Percentiles rank a stretch among this genome's conserved stretches.
phyloP scores from a whole-genome alignment of 176 grass and related monocot genomes.

The Hordeum marinum region DNA sequence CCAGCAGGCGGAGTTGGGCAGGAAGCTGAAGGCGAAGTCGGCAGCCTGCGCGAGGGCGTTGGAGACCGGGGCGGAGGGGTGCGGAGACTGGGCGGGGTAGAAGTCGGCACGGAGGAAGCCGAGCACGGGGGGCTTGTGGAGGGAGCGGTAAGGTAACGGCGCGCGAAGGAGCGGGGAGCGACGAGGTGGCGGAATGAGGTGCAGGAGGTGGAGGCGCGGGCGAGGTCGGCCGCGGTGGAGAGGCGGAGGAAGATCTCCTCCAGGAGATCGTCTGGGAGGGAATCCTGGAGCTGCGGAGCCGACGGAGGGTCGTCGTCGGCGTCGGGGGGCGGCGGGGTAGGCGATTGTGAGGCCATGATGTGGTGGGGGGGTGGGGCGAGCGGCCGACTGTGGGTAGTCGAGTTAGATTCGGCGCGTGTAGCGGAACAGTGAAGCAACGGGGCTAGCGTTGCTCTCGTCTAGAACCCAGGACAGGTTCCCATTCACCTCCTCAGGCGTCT shows the following conservation, averaged over 20 bases:
- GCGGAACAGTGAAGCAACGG: neutral
- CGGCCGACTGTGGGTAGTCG: neutral
- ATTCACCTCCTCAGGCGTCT: too few relatives aligned
- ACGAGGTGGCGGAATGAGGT: neutral
- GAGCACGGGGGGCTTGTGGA: slow-evolving; percentile 12
- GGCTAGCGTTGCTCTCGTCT: neutral
- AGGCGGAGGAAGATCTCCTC: slow-evolving; percentile 33
- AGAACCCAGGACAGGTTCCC: too few relatives aligned
- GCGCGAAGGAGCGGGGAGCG: slow-evolving; percentile 4
- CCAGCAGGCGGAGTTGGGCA: slow-evolving; percentile 4
- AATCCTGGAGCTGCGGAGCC: neutral
- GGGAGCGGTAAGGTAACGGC: slow-evolving; percentile 2
- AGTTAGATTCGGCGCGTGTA: neutral
- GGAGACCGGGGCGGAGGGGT: slow-evolving; percentile 22
- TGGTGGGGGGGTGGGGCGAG: neutral
- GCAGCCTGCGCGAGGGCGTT: slow-evolving; percentile 9
- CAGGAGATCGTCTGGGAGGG: slow-evolving; percentile 26
- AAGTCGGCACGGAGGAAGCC: slow-evolving; percentile 1
- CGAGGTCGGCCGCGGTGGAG: slow-evolving; percentile 13
- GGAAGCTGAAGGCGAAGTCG: slow-evolving; percentile 25
- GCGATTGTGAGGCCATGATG: neutral
- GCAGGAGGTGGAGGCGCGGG: slow-evolving; percentile 17
- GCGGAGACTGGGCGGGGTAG: neutral
- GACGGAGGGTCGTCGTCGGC: neutral
- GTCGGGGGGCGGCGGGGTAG: neutral